Percentiles rank a stretch among this genome's conserved stretches.
Conservation (phyloP, 2,329 filamentous ascomycete genomes). For the Reticulascus tulasneorum region DNA sequence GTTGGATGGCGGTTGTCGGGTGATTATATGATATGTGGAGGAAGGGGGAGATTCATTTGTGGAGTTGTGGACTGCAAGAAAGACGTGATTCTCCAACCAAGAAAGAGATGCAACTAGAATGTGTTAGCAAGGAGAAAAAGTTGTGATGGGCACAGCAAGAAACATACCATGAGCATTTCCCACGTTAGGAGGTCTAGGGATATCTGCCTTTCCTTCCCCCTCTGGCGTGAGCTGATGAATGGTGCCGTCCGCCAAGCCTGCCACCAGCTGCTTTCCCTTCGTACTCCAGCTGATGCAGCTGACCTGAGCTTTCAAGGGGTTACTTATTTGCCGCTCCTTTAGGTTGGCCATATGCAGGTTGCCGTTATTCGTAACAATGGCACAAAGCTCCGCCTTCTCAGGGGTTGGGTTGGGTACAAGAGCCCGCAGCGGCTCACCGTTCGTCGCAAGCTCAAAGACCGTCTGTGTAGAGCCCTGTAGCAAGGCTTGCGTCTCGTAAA, state of each 20-base stretch:
- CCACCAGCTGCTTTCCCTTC: constrained; percentile 87
- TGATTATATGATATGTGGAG: constrained; percentile 77
- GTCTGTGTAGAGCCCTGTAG: constrained; percentile 63
- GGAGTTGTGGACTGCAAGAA: constrained; percentile 75
- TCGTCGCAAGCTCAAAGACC: constrained; percentile 72
- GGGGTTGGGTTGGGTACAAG: constrained; percentile 76
- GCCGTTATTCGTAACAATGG: constrained; percentile 74
- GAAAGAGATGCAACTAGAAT: constrained; percentile 67
- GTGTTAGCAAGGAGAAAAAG: constrained; percentile 43
- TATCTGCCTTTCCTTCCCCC: constrained; percentile 70
- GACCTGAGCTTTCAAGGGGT: constrained; percentile 65
- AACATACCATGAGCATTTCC: constrained; percentile 63
- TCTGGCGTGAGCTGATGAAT: constrained; percentile 80
- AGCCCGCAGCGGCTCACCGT: constrained; percentile 67
- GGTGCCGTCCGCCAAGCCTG: constrained; percentile 76
- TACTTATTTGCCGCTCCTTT: constrained; percentile 61
- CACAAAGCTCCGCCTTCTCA: constrained; percentile 70
- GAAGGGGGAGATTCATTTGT: constrained; percentile 53
- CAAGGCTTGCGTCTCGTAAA: constrained; percentile 73
- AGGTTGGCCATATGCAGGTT: constrained; percentile 82
- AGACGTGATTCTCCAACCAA: constrained; percentile 87
- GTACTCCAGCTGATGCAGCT: constrained; percentile 88
- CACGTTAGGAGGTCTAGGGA: constrained; percentile 71
- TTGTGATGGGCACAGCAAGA: constrained; percentile 17
- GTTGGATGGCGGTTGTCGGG: constrained; percentile 52